A percentile compares a stretch with the other conserved stretches of the same genome.
Evolutionary conservation across 768 basidiomycete species (phyloP).

Genomic region (Calvatia gigantea): DNA sequence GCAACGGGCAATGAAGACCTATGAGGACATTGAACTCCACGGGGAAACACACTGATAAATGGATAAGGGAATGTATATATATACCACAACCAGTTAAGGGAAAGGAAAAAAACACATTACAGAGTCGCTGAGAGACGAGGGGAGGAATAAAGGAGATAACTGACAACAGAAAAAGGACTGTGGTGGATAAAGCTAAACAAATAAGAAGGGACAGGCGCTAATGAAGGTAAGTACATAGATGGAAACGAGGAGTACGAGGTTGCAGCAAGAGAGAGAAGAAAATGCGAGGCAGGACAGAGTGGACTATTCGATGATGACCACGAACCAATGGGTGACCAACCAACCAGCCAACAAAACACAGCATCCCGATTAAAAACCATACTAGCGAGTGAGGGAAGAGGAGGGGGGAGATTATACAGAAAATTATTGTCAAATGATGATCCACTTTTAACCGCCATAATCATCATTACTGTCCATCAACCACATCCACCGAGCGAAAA

Average conservation of each 20-base stretch:
- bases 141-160: constrained; percentile 7
- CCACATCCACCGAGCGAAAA: neutral
- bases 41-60: no score
- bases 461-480: neutral
- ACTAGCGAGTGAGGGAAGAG: neutral
- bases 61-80: neutral
- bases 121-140: constrained; percentile 8
- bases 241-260: neutral
- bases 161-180: neutral
- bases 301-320: neutral
- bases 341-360: neutral
- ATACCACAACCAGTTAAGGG: neutral
- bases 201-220: neutral
- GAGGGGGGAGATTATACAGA: neutral
- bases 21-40: no score
- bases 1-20: neutral
- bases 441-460: neutral
- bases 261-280: neutral
- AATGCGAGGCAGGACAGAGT: neutral
- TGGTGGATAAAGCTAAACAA: neutral
- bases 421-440: neutral
- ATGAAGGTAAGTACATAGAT: neutral
- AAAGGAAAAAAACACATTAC: constrained; percentile 1
- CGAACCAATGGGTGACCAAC: neutral
- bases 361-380: neutral